Percentiles rank a stretch among this genome's conserved stretches.
These are phyloP conservation scores for Vickermania ingenoplastis DNA, from an alignment of 208 protist genomes.

Conservation along the genomic window DNA sequence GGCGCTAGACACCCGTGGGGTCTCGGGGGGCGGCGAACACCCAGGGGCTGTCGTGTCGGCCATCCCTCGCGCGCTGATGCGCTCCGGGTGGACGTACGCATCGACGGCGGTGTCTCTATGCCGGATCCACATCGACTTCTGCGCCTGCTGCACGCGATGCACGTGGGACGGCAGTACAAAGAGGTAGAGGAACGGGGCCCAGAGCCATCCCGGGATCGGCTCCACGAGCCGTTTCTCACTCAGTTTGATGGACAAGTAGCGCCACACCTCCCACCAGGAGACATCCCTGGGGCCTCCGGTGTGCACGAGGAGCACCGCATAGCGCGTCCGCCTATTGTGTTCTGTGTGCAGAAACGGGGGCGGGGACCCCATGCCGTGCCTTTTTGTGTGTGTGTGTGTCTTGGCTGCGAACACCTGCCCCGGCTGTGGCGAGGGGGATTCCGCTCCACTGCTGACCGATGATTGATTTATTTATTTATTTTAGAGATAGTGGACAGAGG, in stretches of 20 bases:
- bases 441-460: too few species aligned
- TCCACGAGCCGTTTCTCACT: conserved; percentile 16
- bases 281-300: conserved; percentile 22
- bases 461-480: too few species aligned
- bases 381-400: too few species aligned
- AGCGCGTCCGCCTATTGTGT: conserved; percentile 21
- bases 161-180: conserved; percentile 25
- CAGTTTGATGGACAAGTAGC: conserved; percentile 13
- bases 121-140: conserved; percentile 25
- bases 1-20: not conserved
- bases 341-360: not conserved
- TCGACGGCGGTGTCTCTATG: not conserved
- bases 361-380: not conserved
- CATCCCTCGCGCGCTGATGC: not conserved
- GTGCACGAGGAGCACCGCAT: conserved; percentile 26
- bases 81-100: not conserved
- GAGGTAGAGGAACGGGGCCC: conserved; percentile 27
- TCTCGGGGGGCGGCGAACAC: not conserved
- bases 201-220: conserved; percentile 16
- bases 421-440: too few species aligned
- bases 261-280: conserved; percentile 5
- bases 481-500: too few species aligned
- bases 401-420: too few species aligned
- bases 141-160: conserved; percentile 11
- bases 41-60: too few species aligned